Evolutionary conservation across 805 yeast species (phyloP).

Genomic region (Candida oleophila): DNA sequence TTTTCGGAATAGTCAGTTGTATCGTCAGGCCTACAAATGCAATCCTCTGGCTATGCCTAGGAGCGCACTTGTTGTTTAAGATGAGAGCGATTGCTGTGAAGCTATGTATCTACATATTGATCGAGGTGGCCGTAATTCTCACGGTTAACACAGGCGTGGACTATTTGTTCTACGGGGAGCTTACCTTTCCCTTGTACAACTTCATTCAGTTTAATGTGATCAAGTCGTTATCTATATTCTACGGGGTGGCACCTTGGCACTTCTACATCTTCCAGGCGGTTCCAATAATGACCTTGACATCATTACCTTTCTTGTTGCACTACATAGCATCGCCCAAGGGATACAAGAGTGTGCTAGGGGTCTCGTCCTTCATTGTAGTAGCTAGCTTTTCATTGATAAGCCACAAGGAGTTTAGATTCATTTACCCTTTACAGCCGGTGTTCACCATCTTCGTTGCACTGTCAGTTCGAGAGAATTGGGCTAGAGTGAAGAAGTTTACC

Average conservation of each 20-base stretch:
- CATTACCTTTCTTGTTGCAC: constrained; percentile 56
- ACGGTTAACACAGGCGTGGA: constrained; percentile 49
- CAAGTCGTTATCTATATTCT: constrained; percentile 71
- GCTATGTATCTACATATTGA: constrained; percentile 16
- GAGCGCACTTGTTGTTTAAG: constrained; percentile 20
- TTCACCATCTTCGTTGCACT: constrained; percentile 52
- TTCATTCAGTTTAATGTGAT: constrained; percentile 79
- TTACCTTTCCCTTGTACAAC: constrained; percentile 62
- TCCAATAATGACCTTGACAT: constrained; percentile 70
- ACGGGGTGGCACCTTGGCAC: constrained; percentile 82
- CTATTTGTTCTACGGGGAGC: constrained; percentile 53
- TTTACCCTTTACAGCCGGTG: constrained; percentile 82
- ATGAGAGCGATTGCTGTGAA: background rate
- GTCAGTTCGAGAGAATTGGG: constrained; percentile 22
- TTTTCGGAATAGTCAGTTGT: constrained; percentile 60
- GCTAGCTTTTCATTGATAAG: constrained; percentile 59
- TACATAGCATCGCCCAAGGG: constrained; percentile 10
- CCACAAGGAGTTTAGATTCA: constrained; percentile 91
- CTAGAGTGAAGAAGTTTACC: constrained; percentile 6
- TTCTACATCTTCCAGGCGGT: constrained; percentile 82
- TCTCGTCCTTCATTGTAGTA: constrained; percentile 42
- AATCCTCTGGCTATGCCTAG: constrained; percentile 71
- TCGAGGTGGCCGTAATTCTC: constrained; percentile 27
- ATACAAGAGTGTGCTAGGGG: constrained; percentile 17
- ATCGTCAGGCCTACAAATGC: constrained; percentile 83